Evolutionary conservation across 768 basidiomycete genomes (phyloP).

Genomic region (Holtermannia corniformis): DNA sequence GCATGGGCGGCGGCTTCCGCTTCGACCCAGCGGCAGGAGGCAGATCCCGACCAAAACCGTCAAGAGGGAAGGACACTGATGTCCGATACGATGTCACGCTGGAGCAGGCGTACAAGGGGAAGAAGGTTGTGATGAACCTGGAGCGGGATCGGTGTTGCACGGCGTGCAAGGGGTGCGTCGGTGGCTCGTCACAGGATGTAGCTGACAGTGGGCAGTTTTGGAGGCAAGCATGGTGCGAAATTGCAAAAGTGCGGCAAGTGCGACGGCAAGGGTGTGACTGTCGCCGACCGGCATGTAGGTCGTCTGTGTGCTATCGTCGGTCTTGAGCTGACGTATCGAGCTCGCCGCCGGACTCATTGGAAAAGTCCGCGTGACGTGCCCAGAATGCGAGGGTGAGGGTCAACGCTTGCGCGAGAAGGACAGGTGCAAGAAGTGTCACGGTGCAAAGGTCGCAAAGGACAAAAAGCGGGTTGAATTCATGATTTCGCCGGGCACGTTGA

Average conservation of each 20-base stretch:
- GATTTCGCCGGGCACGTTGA: slow-evolving; percentile 76
- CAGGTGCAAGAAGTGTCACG: slow-evolving; percentile 95
- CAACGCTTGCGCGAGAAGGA: slow-evolving; percentile 29
- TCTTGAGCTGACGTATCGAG: slow-evolving; percentile 7
- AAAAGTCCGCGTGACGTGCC: slow-evolving; percentile 38
- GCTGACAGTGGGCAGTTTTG: slow-evolving; percentile 50
- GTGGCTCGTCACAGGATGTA: not conserved
- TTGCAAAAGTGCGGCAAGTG: slow-evolving; percentile 71
- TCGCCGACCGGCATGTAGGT: slow-evolving; percentile 40
- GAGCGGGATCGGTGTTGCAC: slow-evolving; percentile 74
- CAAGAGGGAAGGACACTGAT: slow-evolving; percentile 17
- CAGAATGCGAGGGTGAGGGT: slow-evolving; percentile 40
- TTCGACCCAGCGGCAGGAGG: slow-evolving; percentile 43
- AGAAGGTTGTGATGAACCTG: slow-evolving; percentile 76
- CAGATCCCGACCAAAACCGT: slow-evolving; percentile 13
- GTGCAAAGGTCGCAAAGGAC: slow-evolving; percentile 68
- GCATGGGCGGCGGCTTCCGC: slow-evolving; percentile 48
- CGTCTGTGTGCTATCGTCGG: not conserved
- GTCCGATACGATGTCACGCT: slow-evolving; percentile 64
- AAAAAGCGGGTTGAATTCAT: slow-evolving; percentile 81
- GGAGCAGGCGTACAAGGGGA: slow-evolving; percentile 88
- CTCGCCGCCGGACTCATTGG: slow-evolving; percentile 38
- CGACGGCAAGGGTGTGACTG: slow-evolving; percentile 61
- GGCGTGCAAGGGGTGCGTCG: slow-evolving; percentile 66
- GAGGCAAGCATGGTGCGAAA: slow-evolving; percentile 73